These are phyloP conservation scores for Coccomyxa sp. DNA, from an alignment of 139 green algal species.

Conservation along the genomic window DNA sequence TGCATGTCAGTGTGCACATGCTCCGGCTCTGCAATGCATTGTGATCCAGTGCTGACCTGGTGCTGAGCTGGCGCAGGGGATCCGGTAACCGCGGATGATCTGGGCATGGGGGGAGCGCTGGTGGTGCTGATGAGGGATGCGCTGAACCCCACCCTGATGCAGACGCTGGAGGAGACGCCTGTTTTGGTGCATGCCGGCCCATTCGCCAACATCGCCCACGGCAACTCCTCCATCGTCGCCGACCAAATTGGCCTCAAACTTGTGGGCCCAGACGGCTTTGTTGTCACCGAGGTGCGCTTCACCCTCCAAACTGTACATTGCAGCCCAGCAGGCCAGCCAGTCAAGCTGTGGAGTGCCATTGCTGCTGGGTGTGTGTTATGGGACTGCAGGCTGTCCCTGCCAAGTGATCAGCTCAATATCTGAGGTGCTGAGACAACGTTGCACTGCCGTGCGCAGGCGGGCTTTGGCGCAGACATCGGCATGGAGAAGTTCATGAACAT, in stretches of 20 bases:
- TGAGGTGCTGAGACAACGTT: background rate
- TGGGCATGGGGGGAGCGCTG: slow-evolving; percentile 92
- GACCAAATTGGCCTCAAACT: slow-evolving; percentile 93
- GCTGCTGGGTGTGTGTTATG: no score
- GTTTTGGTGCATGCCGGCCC: slow-evolving; percentile 85
- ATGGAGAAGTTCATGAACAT: slow-evolving; percentile 95
- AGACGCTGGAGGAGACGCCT: slow-evolving; percentile 95
- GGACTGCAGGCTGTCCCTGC: background rate
- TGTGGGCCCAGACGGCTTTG: slow-evolving; percentile 78
- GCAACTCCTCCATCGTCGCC: slow-evolving; percentile 93
- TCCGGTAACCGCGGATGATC: slow-evolving; percentile 91
- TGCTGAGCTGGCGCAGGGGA: slow-evolving; percentile 38
- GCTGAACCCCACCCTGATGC: slow-evolving; percentile 90
- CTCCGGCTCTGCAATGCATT: no score
- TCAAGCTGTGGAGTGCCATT: no score
- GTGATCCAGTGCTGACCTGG: no score
- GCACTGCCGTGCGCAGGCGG: slow-evolving; percentile 49
- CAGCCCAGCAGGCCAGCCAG: background rate
- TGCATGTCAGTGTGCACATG: no score
- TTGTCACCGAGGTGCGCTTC: slow-evolving; percentile 84
- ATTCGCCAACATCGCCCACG: slow-evolving; percentile 96
- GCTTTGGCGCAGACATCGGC: slow-evolving; percentile 98
- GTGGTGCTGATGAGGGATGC: slow-evolving; percentile 98
- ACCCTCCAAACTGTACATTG: background rate
- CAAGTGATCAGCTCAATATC: background rate